Evolutionary conservation across 495 filamentous ascomycete genomes (phyloP).

Genomic region (Penicillium crystallinum): DNA sequence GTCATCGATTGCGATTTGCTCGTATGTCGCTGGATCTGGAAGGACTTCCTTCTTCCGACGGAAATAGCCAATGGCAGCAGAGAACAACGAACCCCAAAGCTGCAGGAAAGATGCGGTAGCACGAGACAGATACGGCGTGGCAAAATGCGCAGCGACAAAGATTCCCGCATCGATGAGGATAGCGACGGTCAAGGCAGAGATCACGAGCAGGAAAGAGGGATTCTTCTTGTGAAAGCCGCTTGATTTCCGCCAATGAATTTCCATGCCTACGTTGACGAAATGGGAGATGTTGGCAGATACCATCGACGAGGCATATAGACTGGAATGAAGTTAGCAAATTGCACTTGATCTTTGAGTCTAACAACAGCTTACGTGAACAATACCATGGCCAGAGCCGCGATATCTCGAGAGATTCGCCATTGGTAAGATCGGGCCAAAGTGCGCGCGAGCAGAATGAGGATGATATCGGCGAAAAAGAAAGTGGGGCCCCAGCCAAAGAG

Average conservation of each 20-base stretch:
- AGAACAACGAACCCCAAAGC: conserved; percentile 7
- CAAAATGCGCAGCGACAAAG: conserved; percentile 7
- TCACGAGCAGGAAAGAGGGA: not conserved
- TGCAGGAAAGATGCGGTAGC: conserved; percentile 2
- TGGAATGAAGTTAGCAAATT: not conserved
- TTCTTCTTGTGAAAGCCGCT: not conserved
- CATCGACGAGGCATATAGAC: conserved; percentile 5
- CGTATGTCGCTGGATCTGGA: conserved; percentile 4
- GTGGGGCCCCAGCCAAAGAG: conserved; percentile 20
- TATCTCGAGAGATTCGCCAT: not conserved
- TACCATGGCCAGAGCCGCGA: conserved; percentile 7
- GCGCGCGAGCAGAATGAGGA: conserved; percentile 16
- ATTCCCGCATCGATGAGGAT: conserved; percentile 2
- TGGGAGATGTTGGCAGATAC: conserved; percentile 11
- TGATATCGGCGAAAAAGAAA: conserved; percentile 23
- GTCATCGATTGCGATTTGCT: conserved; percentile 13
- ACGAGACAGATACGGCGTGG: conserved; percentile 9
- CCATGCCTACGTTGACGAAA: conserved; percentile 9
- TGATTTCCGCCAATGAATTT: conserved; percentile 14
- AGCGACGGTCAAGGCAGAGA: conserved; percentile 4
- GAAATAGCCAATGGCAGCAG: not conserved
- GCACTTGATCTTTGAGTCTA: not conserved
- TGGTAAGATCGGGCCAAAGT: conserved; percentile 9
- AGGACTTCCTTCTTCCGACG: not conserved
- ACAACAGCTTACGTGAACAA: conserved; percentile 8